Conservation (phyloP, 202 grass and related monocot genomes). For the Hordeum pubiflorum region DNA sequence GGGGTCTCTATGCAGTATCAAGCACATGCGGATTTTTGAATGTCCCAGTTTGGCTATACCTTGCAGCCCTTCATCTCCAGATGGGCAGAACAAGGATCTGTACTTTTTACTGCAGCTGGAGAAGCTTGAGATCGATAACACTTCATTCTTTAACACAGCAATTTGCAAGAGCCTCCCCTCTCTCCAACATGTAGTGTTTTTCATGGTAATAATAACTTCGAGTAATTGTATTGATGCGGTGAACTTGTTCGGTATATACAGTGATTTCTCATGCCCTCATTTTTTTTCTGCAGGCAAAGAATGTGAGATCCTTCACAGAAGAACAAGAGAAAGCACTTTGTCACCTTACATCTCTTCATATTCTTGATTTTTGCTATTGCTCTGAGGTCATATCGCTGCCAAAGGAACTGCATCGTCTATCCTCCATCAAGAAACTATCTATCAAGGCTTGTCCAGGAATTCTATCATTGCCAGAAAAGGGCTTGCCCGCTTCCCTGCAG, state of each 20-base stretch:
- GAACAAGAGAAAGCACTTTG: not conserved
- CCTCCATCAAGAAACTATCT: not conserved
- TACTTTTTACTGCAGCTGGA: not conserved
- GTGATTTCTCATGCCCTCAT: not conserved
- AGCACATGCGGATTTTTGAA: not conserved
- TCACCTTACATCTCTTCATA: constrained; percentile 15
- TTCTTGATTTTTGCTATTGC: constrained; percentile 26
- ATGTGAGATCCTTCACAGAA: constrained; percentile 2
- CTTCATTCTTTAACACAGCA: constrained; percentile 7
- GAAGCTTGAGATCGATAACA: constrained; percentile 17
- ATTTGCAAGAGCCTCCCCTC: constrained; percentile 15
- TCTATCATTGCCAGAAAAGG: constrained; percentile 9
- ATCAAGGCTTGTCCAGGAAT: constrained; percentile 18
- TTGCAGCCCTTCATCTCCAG: not conserved
- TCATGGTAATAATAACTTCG: constrained; percentile 6
- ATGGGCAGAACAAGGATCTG: not conserved
- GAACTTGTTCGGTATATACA: not conserved
- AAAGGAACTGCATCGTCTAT: not conserved
- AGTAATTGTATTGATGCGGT: not conserved
- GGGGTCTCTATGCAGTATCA: not conserved
- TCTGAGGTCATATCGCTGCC: constrained; percentile 5
- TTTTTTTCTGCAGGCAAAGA: constrained; percentile 12
- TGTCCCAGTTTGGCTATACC: not conserved
- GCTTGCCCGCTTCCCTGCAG: not conserved
- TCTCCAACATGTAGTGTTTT: constrained; percentile 18